Evolutionary conservation across 805 yeast species (phyloP).

Genomic region (Kodamaea sagamina): DNA sequence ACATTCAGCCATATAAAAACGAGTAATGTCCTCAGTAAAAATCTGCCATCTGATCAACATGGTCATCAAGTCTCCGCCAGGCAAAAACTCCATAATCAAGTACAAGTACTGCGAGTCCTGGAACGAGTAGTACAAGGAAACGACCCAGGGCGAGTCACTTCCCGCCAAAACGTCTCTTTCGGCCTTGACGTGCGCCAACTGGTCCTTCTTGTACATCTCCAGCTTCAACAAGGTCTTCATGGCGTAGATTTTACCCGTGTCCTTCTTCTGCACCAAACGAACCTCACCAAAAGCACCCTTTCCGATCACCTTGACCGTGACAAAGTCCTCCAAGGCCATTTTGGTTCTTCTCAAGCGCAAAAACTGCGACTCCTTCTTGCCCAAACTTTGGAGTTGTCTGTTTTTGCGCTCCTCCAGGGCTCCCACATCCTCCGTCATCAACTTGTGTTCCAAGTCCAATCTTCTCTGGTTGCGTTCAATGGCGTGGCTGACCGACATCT

Average conservation of each 20-base stretch:
- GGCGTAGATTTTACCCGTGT: constrained; percentile 89
- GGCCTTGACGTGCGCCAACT: constrained; percentile 92
- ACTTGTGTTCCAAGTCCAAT: constrained; percentile 74
- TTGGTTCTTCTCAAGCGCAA: constrained; percentile 83
- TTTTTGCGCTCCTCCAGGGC: constrained; percentile 80
- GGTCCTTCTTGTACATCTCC: constrained; percentile 95
- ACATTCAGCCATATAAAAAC: constrained; percentile 95
- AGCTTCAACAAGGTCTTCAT: constrained; percentile 89
- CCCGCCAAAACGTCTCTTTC: constrained; percentile 94
- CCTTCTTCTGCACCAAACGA: constrained; percentile 87
- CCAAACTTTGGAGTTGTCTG: constrained; percentile 78
- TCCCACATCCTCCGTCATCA: constrained; percentile 63
- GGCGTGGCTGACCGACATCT: constrained; percentile 84
- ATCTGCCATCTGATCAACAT: constrained; percentile 94
- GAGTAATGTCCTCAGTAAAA: constrained; percentile 87
- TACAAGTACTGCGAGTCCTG: constrained; percentile 73
- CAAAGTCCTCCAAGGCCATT: constrained; percentile 78
- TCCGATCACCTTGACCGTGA: constrained; percentile 86
- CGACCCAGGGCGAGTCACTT: constrained; percentile 87
- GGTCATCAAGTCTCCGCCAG: constrained; percentile 90
- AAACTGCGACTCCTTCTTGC: constrained; percentile 86
- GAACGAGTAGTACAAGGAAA: constrained; percentile 76
- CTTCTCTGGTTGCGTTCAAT: constrained; percentile 95
- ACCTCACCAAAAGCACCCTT: constrained; percentile 99
- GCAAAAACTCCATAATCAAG: constrained; percentile 39